Conservation (phyloP, 139 green algal species). For the Tetraselmis chui region DNA sequence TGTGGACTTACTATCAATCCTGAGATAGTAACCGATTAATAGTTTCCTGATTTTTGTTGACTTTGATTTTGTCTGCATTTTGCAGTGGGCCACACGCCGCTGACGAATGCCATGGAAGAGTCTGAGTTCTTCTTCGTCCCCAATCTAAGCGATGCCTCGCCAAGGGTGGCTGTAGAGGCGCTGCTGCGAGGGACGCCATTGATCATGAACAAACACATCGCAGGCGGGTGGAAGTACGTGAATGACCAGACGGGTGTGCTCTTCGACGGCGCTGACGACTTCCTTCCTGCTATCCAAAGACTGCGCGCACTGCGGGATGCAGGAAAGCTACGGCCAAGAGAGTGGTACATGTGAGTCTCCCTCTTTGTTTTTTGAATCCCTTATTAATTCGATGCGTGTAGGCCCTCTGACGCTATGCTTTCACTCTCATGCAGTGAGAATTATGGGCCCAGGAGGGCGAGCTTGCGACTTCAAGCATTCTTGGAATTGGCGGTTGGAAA, state of each 20-base stretch:
- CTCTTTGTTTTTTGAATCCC: background rate
- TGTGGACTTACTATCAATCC: too few species aligned
- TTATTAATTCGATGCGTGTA: background rate
- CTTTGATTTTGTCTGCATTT: too few species aligned
- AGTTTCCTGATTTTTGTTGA: background rate
- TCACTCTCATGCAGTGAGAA: constrained; percentile 12
- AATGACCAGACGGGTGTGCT: constrained; percentile 16
- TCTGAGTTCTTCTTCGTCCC: constrained; percentile 10
- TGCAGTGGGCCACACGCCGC: background rate
- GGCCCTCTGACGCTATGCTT: background rate
- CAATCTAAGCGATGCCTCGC: constrained; percentile 26
- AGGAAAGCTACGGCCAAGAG: constrained; percentile 2
- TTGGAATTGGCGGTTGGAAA: constrained; percentile 14
- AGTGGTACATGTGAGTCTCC: constrained; percentile 16
- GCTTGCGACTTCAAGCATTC: constrained; percentile 15
- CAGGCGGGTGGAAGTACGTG: constrained; percentile 27
- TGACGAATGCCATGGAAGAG: constrained; percentile 10
- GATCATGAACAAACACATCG: constrained; percentile 24
- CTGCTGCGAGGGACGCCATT: constrained; percentile 10
- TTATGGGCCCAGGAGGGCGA: constrained; percentile 7
- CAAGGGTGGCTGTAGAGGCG: constrained; percentile 19
- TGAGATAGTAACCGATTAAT: background rate
- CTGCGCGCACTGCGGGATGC: background rate
- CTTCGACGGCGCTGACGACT: constrained; percentile 3
- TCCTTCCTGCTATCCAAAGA: constrained; percentile 5